Evolutionary conservation across 805 yeast genomes (phyloP), one percentile per base, ranked within the genome.

Genomic region (Wickerhamiella domercqiae): DNA sequence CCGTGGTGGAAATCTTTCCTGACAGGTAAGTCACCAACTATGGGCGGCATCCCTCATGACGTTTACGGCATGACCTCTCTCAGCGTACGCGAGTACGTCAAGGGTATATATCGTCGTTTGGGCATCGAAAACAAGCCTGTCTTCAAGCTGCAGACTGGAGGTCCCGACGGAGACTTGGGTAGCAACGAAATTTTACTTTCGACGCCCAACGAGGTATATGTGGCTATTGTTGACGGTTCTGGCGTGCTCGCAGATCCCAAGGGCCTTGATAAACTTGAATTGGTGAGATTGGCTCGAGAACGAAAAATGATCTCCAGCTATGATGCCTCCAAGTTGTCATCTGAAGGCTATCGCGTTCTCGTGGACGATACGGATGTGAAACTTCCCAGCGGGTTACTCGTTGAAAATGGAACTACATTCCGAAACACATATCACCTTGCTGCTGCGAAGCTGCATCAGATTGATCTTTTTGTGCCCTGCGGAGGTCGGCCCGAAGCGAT

Each of bases 41-140:
- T 87, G 41, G 98, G 98, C 53, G 98, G 98, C 57, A 90, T 87
- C 55, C 98, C 98, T 36, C 98, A 87, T 60, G 98, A 87, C 57
- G 87, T 73, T 53, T 87, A 84, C 57, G 98, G 98, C 57, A 87
- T 87, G 98, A 87, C 98, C 5, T 77, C 96, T 5, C 64, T 87
- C 46, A 82, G 94, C 36, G 96, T 90, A 34, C 73, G 97, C 51
- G 82, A 94, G 35, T 87, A 75, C 56, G 93, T 87, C 40, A 76
- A 80, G 55, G 80, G 81, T 52, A 75, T 86, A 42, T 87, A 87
- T 59, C 78, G 81, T 47, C 80, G 83, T 56, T 67, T 78, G 41
- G 63, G 70, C 15, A 65, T 87, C 42, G 58, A 64, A 28, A 71
- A 76, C 46, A 61, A 69, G 19, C 59, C 62, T 29, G 69, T 87